These are phyloP conservation scores for Colletotrichum australisinense DNA, from an alignment of 2,329 filamentous ascomycete genomes.

Conservation along the genomic window DNA sequence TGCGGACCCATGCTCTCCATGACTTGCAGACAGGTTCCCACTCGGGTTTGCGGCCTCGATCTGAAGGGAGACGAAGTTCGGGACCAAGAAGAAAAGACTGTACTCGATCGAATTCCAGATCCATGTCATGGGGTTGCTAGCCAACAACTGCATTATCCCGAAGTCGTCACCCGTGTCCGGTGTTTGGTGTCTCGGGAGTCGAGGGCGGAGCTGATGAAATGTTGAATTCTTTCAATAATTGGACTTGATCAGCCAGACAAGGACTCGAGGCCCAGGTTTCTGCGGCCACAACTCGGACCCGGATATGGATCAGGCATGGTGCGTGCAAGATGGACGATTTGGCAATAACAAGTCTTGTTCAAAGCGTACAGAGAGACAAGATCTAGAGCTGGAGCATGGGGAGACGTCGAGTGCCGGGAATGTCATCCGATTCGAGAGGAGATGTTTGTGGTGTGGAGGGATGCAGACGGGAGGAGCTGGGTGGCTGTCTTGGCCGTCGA, in stretches of 20 bases:
- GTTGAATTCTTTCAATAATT: background rate
- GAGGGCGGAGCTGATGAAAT: conserved; percentile 13
- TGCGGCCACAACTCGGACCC: conserved; percentile 21
- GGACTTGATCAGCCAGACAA: background rate
- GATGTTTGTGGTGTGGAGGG: background rate
- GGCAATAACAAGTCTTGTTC: background rate
- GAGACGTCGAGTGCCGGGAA: background rate
- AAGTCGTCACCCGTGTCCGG: conserved; percentile 15
- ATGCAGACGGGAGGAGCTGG: conserved; percentile 2
- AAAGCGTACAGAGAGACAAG: background rate
- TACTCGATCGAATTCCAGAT: conserved; percentile 5
- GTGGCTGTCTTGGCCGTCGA: conserved; percentile 1
- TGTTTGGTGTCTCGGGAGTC: conserved; percentile 36
- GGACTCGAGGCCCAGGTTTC: background rate
- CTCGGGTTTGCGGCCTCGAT: background rate
- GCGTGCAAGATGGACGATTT: background rate
- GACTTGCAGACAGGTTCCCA: background rate
- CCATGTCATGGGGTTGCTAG: conserved; percentile 30
- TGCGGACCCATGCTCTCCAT: background rate
- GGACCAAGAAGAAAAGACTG: background rate
- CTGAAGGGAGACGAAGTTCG: background rate
- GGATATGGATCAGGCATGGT: background rate
- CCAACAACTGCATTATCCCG: conserved; percentile 28
- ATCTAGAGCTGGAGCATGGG: background rate
- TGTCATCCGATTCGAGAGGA: background rate